These are phyloP conservation scores for Skeletonema costatum DNA, from an alignment of 108 stramenopile species.

Conservation along the genomic window DNA sequence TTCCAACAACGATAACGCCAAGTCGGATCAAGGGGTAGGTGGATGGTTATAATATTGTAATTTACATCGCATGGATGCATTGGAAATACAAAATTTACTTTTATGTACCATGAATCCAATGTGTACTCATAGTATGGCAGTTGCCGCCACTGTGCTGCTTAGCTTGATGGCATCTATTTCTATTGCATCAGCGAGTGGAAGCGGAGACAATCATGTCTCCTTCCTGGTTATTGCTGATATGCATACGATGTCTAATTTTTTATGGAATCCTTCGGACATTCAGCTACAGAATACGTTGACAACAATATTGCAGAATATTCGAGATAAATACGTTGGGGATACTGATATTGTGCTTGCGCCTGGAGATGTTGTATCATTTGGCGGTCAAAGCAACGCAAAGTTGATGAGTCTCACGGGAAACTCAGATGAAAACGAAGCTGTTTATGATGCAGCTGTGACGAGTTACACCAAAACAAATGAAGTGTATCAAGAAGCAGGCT, in stretches of 20 bases:
- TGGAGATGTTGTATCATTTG: slow-evolving; percentile 3
- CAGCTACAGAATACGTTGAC: not conserved
- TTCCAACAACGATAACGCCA: too few relatives aligned
- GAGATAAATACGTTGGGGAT: not conserved
- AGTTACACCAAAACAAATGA: not conserved
- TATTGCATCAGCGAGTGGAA: not conserved
- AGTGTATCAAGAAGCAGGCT: not conserved
- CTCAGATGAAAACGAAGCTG: not conserved
- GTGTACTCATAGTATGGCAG: too few relatives aligned
- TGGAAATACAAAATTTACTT: too few relatives aligned
- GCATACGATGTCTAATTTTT: not conserved
- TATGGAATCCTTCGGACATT: not conserved
- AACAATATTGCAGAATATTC: not conserved
- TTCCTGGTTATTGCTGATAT: not conserved
- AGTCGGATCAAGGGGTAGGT: too few relatives aligned
- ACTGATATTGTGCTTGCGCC: not conserved
- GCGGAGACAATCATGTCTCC: not conserved
- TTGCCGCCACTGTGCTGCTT: not conserved
- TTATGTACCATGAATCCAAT: too few relatives aligned
- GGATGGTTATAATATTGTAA: too few relatives aligned
- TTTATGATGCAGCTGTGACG: not conserved
- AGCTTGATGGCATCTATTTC: not conserved
- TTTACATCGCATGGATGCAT: too few relatives aligned
- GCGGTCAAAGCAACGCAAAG: not conserved
- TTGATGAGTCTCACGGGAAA: not conserved